Percentiles rank a stretch among this genome's conserved stretches.
Conservation (phyloP, 2,329 filamentous ascomycete genomes). For the Massarina eburnea region DNA sequence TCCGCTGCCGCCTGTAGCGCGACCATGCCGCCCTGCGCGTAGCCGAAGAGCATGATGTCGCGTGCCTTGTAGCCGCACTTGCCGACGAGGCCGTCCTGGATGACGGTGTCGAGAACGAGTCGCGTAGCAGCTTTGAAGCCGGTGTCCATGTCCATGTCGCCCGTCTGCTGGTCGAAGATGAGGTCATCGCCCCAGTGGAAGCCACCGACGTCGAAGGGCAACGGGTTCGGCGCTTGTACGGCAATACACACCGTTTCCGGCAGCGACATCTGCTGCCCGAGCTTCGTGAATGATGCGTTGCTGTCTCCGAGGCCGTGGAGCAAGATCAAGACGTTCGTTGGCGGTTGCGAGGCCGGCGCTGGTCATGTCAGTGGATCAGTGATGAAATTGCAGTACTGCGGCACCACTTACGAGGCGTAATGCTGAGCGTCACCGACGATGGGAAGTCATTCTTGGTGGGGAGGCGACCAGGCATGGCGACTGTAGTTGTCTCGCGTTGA, state of each 20-base stretch:
- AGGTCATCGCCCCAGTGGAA: conserved; percentile 66
- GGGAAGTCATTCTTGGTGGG: conserved; percentile 49
- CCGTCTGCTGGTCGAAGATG: conserved; percentile 55
- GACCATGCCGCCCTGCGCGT: conserved; percentile 60
- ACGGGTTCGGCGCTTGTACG: conserved; percentile 67
- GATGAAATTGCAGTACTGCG: neutral
- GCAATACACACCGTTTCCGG: conserved; percentile 77
- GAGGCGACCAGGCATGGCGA: conserved; percentile 46
- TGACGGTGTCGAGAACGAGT: conserved; percentile 48
- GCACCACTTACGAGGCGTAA: conserved; percentile 48
- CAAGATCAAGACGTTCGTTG: conserved; percentile 75
- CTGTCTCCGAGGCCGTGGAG: conserved; percentile 85
- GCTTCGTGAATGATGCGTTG: conserved; percentile 66
- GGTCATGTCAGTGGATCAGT: conserved; percentile 26
- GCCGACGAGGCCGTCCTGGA: conserved; percentile 48
- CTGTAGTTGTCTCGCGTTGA: conserved; percentile 11
- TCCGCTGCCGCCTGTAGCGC: conserved; percentile 49
- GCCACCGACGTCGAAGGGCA: conserved; percentile 69
- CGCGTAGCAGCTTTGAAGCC: conserved; percentile 50
- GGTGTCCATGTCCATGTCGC: conserved; percentile 57
- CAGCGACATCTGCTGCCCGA: conserved; percentile 69
- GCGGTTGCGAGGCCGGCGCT: conserved; percentile 56
- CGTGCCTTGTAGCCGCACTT: conserved; percentile 54
- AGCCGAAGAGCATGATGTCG: conserved; percentile 58
- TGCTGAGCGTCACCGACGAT: conserved; percentile 41